phyloP scores from a whole-genome alignment of 805 yeast species.

The Teunomyces lycoperdinae region DNA sequence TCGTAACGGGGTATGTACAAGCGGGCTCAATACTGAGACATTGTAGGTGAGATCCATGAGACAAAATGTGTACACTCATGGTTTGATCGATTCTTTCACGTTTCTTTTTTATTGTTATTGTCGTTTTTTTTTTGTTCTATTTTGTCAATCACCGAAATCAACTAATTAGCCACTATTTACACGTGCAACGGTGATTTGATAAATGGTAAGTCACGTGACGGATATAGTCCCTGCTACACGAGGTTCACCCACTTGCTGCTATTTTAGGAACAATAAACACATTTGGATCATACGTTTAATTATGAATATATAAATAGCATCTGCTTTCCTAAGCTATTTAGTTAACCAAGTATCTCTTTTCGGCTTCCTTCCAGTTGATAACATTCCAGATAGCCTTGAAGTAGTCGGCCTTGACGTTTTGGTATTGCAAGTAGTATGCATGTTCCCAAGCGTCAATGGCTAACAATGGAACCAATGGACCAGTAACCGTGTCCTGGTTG shows the following conservation, averaged over 20 bases:
- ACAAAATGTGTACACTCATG: background rate
- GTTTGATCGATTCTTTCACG: background rate
- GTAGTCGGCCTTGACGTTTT: slow-evolving; percentile 87
- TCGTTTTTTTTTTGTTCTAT: no score
- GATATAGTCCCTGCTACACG: no score
- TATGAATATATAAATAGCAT: background rate
- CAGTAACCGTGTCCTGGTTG: slow-evolving; percentile 84
- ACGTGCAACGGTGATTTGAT: background rate
- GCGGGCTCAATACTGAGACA: background rate
- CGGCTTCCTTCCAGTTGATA: slow-evolving; percentile 91
- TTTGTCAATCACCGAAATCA: no score
- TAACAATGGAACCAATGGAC: slow-evolving; percentile 66
- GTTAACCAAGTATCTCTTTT: slow-evolving; percentile 49
- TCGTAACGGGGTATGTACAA: background rate
- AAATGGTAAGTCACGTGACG: background rate
- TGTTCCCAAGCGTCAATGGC: slow-evolving; percentile 98
- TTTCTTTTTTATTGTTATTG: no score
- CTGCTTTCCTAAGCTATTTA: background rate
- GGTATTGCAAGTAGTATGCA: slow-evolving; percentile 91
- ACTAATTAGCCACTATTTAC: no score
- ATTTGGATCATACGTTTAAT: background rate
- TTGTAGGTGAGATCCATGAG: background rate
- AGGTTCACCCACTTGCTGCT: no score
- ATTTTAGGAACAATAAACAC: no score
- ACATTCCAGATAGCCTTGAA: slow-evolving; percentile 94